These are phyloP conservation scores for Bromus sterilis DNA, from an alignment of 176 grass and related monocot species.

Conservation along the genomic window DNA sequence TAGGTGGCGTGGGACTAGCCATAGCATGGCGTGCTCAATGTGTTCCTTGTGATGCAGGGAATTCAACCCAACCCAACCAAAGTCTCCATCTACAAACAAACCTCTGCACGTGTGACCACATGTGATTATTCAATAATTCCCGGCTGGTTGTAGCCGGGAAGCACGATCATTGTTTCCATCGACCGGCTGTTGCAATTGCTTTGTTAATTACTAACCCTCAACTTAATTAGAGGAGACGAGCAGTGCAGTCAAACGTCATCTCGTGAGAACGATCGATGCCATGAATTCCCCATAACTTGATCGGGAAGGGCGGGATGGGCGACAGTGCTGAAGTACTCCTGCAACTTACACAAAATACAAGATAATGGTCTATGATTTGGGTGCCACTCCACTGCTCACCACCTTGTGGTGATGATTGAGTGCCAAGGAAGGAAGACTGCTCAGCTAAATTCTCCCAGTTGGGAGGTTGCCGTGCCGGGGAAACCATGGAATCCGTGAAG, in stretches of 20 bases:
- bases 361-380: background rate
- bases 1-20: background rate
- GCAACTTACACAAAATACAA: background rate
- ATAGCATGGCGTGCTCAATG: background rate
- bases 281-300: background rate
- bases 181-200: background rate
- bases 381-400: too few relatives aligned
- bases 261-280: background rate
- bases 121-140: background rate
- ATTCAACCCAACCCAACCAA: background rate
- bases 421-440: too few relatives aligned
- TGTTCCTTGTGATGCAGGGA: background rate
- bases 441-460: too few relatives aligned
- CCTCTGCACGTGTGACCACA: background rate
- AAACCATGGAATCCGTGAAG: background rate
- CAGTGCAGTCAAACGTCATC: background rate
- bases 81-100: background rate
- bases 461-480: constrained; percentile 4
- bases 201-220: background rate
- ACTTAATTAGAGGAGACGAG: background rate
- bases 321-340: background rate
- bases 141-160: background rate
- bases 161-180: background rate
- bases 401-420: too few relatives aligned
- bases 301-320: background rate